Conservation (phyloP, 2,329 filamentous ascomycete genomes). For the Neofusicoccum ribis region DNA sequence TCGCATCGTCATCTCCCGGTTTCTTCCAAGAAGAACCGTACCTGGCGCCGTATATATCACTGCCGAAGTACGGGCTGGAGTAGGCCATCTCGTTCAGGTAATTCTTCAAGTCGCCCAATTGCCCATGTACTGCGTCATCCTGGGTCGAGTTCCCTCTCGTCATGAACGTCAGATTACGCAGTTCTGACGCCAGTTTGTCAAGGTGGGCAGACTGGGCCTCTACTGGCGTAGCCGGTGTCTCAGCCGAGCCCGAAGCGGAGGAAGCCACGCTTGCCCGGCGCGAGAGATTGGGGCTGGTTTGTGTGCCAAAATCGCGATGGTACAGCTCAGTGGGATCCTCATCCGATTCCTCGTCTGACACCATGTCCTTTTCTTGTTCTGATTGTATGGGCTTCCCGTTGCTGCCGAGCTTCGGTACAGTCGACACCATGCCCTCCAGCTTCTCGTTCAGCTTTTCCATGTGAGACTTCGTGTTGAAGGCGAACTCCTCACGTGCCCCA, state of each 20-base stretch:
- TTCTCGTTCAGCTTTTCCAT: constrained; percentile 58
- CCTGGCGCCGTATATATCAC: constrained; percentile 37
- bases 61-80: constrained; percentile 44
- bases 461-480: constrained; percentile 52
- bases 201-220: constrained; percentile 25
- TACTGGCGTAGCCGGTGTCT: constrained; percentile 29
- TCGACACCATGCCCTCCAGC: constrained; percentile 61
- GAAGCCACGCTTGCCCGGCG: constrained; percentile 24
- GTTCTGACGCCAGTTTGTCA: constrained; percentile 45
- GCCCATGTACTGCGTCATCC: constrained; percentile 50
- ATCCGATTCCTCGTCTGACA: constrained; percentile 46
- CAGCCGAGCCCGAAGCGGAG: constrained; percentile 25
- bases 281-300: constrained; percentile 59
- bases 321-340: constrained; percentile 73
- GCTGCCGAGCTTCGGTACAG: constrained; percentile 50
- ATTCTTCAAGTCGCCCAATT: constrained; percentile 57
- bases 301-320: constrained; percentile 77
- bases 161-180: constrained; percentile 50
- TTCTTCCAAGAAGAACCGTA: constrained; percentile 43
- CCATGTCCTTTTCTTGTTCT: constrained; percentile 26
- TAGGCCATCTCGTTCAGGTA: constrained; percentile 57
- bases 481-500: constrained; percentile 59
- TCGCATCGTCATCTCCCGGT: constrained; percentile 66
- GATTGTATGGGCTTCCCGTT: constrained; percentile 24
- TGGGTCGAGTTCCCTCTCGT: constrained; percentile 52